These are phyloP conservation scores for Populus deltoides DNA, from an alignment of 345 rosid genomes.

Conservation along the genomic window DNA sequence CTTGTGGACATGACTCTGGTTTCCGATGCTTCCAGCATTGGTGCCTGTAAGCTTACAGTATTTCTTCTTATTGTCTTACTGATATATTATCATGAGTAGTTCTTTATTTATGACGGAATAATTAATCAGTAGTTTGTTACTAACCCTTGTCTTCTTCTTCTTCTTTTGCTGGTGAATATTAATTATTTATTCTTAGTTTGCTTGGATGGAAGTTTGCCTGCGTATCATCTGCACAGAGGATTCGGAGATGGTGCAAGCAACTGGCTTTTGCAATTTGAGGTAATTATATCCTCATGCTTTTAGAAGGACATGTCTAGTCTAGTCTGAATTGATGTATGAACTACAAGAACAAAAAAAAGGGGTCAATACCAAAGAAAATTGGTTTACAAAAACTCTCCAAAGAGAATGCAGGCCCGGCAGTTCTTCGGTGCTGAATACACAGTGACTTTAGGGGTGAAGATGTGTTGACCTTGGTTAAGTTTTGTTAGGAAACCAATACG, in stretches of 20 bases:
- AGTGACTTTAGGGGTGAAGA: background rate
- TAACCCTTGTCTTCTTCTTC: background rate
- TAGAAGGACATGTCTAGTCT: background rate
- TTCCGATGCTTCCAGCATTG: slow-evolving; percentile 50
- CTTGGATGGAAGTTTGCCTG: slow-evolving; percentile 96
- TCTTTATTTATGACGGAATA: background rate
- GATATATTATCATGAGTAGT: background rate
- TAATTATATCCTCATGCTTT: slow-evolving; percentile 11
- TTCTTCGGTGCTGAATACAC: background rate
- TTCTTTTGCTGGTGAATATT: background rate
- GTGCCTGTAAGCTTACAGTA: slow-evolving; percentile 50
- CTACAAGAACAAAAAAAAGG: background rate
- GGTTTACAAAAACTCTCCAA: background rate
- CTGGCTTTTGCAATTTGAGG: slow-evolving; percentile 96
- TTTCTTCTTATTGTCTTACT: background rate
- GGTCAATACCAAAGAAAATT: background rate
- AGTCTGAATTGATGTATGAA: too few relatives aligned
- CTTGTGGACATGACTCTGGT: slow-evolving; percentile 75
- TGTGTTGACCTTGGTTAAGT: background rate
- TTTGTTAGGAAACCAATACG: slow-evolving; percentile 11
- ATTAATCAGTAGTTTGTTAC: background rate
- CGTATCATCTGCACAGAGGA: slow-evolving; percentile 76
- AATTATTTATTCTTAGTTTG: slow-evolving; percentile 48
- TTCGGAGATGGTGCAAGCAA: slow-evolving; percentile 70
- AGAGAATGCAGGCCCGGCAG: background rate